These are phyloP conservation scores for Hippophae rhamnoides DNA, from an alignment of 306 rosid genomes.

Conservation along the genomic window DNA sequence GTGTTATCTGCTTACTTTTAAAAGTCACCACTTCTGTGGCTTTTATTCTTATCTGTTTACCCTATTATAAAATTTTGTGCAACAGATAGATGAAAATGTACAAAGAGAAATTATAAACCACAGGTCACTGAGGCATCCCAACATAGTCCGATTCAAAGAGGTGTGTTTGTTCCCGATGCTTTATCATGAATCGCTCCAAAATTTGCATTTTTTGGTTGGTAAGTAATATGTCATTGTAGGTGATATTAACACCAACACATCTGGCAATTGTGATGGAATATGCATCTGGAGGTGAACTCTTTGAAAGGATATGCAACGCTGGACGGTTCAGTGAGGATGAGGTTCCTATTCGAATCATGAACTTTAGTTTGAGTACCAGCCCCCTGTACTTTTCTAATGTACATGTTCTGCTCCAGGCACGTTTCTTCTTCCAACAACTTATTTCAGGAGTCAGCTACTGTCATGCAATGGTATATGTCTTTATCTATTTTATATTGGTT, in stretches of 20 bases:
- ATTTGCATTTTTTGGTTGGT: too few relatives aligned
- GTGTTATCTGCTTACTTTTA: background rate
- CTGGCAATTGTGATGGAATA: slow-evolving; percentile 90
- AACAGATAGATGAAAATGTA: slow-evolving; percentile 96
- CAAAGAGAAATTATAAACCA: slow-evolving; percentile 92
- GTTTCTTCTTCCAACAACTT: slow-evolving; percentile 94
- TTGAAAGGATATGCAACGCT: slow-evolving; percentile 97
- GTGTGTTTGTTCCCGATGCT: slow-evolving; percentile 28
- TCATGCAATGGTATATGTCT: slow-evolving; percentile 63
- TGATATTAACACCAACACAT: slow-evolving; percentile 80
- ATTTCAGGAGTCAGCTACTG: slow-evolving; percentile 96
- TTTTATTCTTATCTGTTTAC: slow-evolving; percentile 12
- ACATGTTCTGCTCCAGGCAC: slow-evolving; percentile 49
- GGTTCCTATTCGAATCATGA: slow-evolving; percentile 31
- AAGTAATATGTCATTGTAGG: slow-evolving; percentile 28
- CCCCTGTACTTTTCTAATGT: slow-evolving; percentile 18
- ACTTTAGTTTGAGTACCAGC: slow-evolving; percentile 12
- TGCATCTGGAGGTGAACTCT: slow-evolving; percentile 96
- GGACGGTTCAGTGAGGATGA: slow-evolving; percentile 95
- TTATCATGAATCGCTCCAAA: slow-evolving; percentile 1
- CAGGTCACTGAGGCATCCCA: slow-evolving; percentile 89
- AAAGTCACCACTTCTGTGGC: background rate
- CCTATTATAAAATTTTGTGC: slow-evolving; percentile 14
- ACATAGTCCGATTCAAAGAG: slow-evolving; percentile 94
- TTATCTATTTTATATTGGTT: slow-evolving; percentile 1